Base-by-base conservation (phyloP, 1,139 yeast species). In the Taphrina confusa region DNA sequence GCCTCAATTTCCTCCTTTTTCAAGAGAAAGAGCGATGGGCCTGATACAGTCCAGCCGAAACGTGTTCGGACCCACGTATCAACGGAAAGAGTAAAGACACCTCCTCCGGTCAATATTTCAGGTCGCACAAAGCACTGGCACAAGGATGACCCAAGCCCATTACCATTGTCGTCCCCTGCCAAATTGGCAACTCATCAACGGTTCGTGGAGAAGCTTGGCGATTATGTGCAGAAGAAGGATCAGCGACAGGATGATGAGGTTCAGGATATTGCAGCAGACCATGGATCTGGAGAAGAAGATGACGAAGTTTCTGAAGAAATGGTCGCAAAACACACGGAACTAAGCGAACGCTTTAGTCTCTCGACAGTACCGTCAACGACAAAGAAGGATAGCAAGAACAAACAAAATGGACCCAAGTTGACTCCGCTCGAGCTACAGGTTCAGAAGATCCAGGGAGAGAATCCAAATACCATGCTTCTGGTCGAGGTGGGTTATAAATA, bases 401-500 rank as follows among this genome's bases (percentile, higher is more conserved):
- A 47, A 12, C 6, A n/a, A 22, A 47, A 14, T 9, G 42, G 44
- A 12, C 31, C 64, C 52, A 75, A 75, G 57, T 71, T 83, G 55
- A 91, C 96, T 0, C 96, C 97, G 0, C 73, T 90, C 52, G 97
- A 90, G 66, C 79, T 79, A 63, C 97, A 91, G 70, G 83, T 84
- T 62, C 74, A 83, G 23, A 83, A 82, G 3, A 73, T 92, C 56
- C 89, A 89, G 67, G 68, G 72, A 3, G 70, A 73, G 1, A 75
- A 91, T 69, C 70, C 72, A 52, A 95, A 88, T 64, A 86, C 87
- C 50, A 67, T 92, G 1, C 75, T 92, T 5, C 83, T 92, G 0
- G 78, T 92, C 23, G 94, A 92, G 69, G 94, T 87, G 6, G 98
- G 98, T 0, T 92, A 92, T 73, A 89, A 89, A 71, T 92, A 83